Evolutionary conservation across 108 stramenopile genomes (phyloP), one percentile per base, ranked within the genome.

Genomic region (Cyclotella kingstonii): DNA sequence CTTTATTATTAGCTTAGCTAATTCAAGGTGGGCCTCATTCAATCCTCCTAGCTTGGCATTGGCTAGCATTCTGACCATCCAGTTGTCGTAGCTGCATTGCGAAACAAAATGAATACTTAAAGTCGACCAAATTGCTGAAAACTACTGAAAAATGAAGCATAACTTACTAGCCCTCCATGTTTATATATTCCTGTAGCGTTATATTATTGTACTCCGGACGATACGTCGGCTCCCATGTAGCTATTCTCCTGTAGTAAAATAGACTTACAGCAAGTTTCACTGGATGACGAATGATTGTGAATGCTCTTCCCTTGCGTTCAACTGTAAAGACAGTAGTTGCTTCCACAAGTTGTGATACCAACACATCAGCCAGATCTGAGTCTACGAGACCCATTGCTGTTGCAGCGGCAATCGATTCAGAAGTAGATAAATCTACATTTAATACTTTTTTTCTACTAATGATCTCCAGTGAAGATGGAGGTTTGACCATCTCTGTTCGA

Each of bases 181-280:
- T 31, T 0, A 76, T 52, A 55, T 80, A 76, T 34, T 70, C 55
- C 9, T 59, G 54, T 12, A 80, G 26, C 0, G 56, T 76, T 11
- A 79, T 59, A 40, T 69, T 31, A n/a, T 59, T 73, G 33, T 60
- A 58, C 17, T 57, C 64, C 0, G 77, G 60, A 14, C 70, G 62
- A 39, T 75, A 76, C 15, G 73, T 70, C n/a, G 78, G 73, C 47
- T 79, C 78, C 78, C 73, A 79, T 3, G 71, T 58, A 2, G 78
- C 78, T 31, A 59, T 66, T 18, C 46, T 46, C 1, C 74, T 51
- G 34, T 80, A 75, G 43, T 75, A 73, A 42, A 75, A 75, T 40
- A 78, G 35, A 33, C 63, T 70, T 29, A 39, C 52, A 54, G 49
- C 49, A 30, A 54, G 33, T 42, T 34, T 28, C 11, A 57, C 27